Conservation (phyloP, 2,329 filamentous ascomycete species). For the Graphiopsis chlorocephala region DNA sequence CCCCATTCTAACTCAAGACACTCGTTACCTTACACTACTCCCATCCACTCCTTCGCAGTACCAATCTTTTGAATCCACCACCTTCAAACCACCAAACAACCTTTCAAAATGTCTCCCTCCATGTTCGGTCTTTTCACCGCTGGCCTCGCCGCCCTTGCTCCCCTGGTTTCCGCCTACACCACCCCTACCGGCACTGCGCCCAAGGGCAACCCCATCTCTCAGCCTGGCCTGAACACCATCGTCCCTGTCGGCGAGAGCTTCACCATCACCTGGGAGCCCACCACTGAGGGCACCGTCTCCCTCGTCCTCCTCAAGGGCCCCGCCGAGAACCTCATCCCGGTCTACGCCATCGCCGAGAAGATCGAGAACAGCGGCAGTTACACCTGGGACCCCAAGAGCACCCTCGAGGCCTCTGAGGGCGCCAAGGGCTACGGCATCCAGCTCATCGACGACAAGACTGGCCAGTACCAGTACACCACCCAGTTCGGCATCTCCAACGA, state of each 20-base stretch:
- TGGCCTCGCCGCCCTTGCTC: conserved; percentile 48
- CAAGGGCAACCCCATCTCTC: conserved; percentile 55
- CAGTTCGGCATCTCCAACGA: conserved; percentile 62
- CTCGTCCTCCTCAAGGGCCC: conserved; percentile 61
- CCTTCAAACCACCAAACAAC: conserved; percentile 5
- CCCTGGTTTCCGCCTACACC: conserved; percentile 50
- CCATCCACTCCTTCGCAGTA: neutral
- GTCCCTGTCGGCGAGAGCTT: conserved; percentile 56
- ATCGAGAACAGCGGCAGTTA: conserved; percentile 57
- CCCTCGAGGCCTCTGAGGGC: conserved; percentile 41
- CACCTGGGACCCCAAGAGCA: conserved; percentile 52
- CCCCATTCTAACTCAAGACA: conserved; percentile 17
- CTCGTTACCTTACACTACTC: conserved; percentile 19
- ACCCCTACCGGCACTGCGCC: conserved; percentile 32
- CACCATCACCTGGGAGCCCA: conserved; percentile 58
- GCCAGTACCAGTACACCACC: conserved; percentile 60
- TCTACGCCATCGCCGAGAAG: conserved; percentile 51
- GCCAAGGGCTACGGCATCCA: conserved; percentile 60
- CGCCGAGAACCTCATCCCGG: conserved; percentile 51
- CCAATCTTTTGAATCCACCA: neutral
- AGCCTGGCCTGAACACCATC: conserved; percentile 50
- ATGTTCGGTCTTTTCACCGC: conserved; percentile 52
- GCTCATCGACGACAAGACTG: conserved; percentile 58
- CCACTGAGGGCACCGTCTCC: conserved; percentile 51
- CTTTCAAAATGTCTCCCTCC: conserved; percentile 20